These are phyloP conservation scores for Rhizopus delemar DNA, from an alignment of 371 early-diverging fungal genomes.

Conservation along the genomic window DNA sequence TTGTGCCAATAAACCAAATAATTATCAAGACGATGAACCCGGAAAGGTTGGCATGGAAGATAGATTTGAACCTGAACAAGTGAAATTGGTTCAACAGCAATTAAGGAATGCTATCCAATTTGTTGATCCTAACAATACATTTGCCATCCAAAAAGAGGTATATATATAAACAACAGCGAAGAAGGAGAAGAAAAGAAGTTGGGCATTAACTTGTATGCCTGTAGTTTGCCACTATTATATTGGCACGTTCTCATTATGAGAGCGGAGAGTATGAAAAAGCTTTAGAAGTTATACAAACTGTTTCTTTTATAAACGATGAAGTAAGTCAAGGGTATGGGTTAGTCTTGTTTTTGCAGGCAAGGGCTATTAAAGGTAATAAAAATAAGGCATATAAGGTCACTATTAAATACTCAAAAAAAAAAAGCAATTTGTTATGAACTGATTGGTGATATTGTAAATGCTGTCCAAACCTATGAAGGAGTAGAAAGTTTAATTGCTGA, in stretches of 20 bases:
- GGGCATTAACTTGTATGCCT: neutral
- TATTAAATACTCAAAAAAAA: neutral
- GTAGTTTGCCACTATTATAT: constrained; percentile 46
- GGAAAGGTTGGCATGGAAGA: constrained; percentile 28
- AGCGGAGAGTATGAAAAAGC: constrained; percentile 38
- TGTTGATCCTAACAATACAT: constrained; percentile 5
- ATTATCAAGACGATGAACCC: constrained; percentile 34
- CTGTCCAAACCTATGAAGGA: constrained; percentile 55
- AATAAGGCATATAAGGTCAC: neutral
- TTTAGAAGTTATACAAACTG: constrained; percentile 29
- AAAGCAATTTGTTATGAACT: constrained; percentile 58
- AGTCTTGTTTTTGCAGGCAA: constrained; percentile 52
- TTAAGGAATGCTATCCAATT: constrained; percentile 27
- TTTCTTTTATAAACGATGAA: constrained; percentile 33
- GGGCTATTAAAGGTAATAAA: constrained; percentile 52
- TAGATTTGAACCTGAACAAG: constrained; percentile 24
- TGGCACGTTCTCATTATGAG: constrained; percentile 44
- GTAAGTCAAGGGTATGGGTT: constrained; percentile 55
- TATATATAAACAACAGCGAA: neutral
- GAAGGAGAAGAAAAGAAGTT: constrained; percentile 3
- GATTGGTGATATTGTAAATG: constrained; percentile 43
- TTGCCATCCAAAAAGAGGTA: constrained; percentile 36
- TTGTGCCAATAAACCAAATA: neutral
- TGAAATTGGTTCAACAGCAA: constrained; percentile 33
- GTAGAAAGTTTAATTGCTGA: constrained; percentile 43